phyloP scores from a whole-genome alignment of 179 eudicot species.

The Beta lomatogona region DNA sequence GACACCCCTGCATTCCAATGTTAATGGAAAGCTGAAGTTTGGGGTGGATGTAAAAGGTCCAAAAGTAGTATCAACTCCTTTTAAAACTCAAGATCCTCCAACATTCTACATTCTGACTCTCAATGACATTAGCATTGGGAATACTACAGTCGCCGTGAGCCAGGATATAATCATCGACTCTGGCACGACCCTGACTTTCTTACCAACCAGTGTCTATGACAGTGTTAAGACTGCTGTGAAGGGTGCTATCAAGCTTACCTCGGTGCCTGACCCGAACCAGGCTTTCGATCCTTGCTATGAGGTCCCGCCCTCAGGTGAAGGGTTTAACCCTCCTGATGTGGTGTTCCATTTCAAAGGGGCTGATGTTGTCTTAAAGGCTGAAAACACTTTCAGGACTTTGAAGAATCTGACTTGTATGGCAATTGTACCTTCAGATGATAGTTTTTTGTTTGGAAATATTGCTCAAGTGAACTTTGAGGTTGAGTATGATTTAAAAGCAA shows the following conservation, averaged over 20 bases:
- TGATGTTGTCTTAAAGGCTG: constrained; percentile 35
- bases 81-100: constrained; percentile 12
- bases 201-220: constrained; percentile 34
- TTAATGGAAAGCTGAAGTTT: constrained; percentile 46
- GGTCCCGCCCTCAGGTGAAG: neutral
- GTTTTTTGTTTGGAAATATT: constrained; percentile 48
- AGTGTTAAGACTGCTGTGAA: constrained; percentile 27
- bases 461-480: constrained; percentile 46
- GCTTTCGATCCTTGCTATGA: constrained; percentile 41
- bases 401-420: constrained; percentile 36
- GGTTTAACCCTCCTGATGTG: constrained; percentile 30
- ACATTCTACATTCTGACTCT: constrained; percentile 46
- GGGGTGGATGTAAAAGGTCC: constrained; percentile 42
- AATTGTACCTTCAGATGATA: constrained; percentile 35
- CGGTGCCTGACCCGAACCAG: constrained; percentile 27
- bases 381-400: constrained; percentile 32
- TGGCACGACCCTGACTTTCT: constrained; percentile 53
- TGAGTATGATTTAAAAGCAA: constrained; percentile 44
- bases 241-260: constrained; percentile 18
- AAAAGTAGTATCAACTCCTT: constrained; percentile 49
- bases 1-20: constrained; percentile 29
- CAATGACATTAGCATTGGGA: constrained; percentile 42
- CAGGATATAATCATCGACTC: constrained; percentile 48
- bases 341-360: constrained; percentile 49
- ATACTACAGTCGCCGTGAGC: neutral